Evolutionary conservation across 179 eudicot species (phyloP).

Genomic region (Pouteria campechiana): DNA sequence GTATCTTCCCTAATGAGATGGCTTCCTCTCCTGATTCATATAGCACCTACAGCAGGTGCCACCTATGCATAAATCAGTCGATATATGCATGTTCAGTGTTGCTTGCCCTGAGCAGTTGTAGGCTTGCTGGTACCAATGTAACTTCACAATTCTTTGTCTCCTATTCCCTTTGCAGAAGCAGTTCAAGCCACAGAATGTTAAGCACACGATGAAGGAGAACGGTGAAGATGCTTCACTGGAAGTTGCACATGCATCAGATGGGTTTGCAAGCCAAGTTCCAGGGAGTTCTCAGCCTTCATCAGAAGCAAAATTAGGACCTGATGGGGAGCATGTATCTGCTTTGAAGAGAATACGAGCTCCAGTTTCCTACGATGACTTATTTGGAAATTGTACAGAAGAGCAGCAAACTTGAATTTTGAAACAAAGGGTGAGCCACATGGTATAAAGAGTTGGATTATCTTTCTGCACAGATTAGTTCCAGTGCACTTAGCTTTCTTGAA

Average conservation of each 20-base stretch:
- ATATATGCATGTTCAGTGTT: neutral
- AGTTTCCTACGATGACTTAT: slow-evolving; percentile 51
- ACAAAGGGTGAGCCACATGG: no score
- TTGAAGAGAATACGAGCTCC: slow-evolving; percentile 47
- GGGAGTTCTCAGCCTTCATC: slow-evolving; percentile 6
- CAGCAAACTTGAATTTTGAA: no score
- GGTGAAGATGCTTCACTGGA: slow-evolving; percentile 12
- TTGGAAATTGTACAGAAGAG: no score
- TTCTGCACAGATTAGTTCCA: no score
- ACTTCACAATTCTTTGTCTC: neutral
- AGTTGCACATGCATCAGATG: neutral
- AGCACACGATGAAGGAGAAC: slow-evolving; percentile 8
- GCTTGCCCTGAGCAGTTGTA: neutral
- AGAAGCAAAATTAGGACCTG: slow-evolving; percentile 11
- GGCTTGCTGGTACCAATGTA: neutral
- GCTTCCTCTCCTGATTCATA: no score
- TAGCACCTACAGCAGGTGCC: no score
- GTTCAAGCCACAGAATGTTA: slow-evolving; percentile 25
- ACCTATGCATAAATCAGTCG: no score
- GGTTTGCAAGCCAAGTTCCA: neutral
- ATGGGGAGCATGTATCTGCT: slow-evolving; percentile 22
- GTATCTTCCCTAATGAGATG: no score
- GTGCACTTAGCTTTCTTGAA: no score
- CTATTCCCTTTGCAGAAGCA: slow-evolving; percentile 40
- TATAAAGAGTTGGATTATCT: no score